Evolutionary conservation across 192 early-diverging fungal species (phyloP).

Genomic region (Entophlyctis luteolus): DNA sequence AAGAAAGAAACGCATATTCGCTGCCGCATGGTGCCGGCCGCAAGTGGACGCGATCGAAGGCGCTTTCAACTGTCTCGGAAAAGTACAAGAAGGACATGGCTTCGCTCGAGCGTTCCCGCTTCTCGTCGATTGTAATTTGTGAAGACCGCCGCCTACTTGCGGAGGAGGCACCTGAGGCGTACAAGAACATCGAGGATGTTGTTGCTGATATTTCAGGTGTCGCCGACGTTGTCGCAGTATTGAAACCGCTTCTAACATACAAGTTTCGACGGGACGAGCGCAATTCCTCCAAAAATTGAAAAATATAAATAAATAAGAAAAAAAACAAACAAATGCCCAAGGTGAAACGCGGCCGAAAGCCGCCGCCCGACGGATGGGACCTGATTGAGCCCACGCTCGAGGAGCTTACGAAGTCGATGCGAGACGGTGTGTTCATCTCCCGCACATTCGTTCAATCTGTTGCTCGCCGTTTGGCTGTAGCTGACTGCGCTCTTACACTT

Average conservation of each 20-base stretch:
- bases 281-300: too few relatives aligned
- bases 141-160: conserved; percentile 51
- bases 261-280: conserved; percentile 36
- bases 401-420: conserved; percentile 91
- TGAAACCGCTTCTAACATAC: conserved; percentile 57
- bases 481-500: background rate
- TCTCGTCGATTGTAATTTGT: conserved; percentile 56
- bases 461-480: background rate
- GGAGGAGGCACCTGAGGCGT: conserved; percentile 58
- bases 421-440: conserved; percentile 75
- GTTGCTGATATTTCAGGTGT: conserved; percentile 39
- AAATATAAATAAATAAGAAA: background rate
- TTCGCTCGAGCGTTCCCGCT: conserved; percentile 27
- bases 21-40: conserved; percentile 62
- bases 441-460: background rate
- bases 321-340: conserved; percentile 44
- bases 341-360: conserved; percentile 65
- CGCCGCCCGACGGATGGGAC: conserved; percentile 91
- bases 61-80: conserved; percentile 14
- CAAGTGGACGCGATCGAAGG: conserved; percentile 43
- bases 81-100: conserved; percentile 14
- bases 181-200: conserved; percentile 57
- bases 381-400: conserved; percentile 88
- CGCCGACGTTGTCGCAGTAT: conserved; percentile 47
- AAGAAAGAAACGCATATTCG: conserved; percentile 46